Conservation (phyloP, 768 basidiomycete species). For the Serendipita sp. region DNA sequence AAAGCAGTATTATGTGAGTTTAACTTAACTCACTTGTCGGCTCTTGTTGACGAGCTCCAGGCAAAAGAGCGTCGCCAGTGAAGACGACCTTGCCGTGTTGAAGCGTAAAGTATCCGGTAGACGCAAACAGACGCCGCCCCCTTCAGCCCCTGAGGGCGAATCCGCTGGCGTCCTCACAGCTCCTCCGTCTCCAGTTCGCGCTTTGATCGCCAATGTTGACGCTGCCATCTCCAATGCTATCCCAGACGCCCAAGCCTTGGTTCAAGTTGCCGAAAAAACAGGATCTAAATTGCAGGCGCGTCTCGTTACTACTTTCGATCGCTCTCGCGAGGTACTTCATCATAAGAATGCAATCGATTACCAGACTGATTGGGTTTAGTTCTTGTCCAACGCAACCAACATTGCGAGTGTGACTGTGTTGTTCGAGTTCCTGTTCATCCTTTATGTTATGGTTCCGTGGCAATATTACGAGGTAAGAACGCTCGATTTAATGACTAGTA, state of each 20-base stretch:
- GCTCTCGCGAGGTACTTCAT: conserved; percentile 5
- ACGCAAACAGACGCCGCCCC: not conserved
- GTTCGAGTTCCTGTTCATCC: conserved; percentile 37
- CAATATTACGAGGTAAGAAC: conserved; percentile 10
- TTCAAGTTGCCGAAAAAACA: conserved; percentile 9
- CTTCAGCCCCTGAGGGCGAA: not conserved
- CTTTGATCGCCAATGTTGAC: conserved; percentile 15
- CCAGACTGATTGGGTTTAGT: conserved; percentile 19
- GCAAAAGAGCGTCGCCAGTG: conserved; percentile 8
- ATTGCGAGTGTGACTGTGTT: conserved; percentile 41
- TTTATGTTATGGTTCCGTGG: conserved; percentile 41
- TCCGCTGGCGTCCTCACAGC: not conserved
- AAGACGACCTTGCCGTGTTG: conserved; percentile 27
- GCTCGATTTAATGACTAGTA: not conserved
- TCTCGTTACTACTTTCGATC: not conserved
- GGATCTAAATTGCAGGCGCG: not conserved
- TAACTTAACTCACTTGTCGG: not conserved
- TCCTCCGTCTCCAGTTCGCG: conserved; percentile 17
- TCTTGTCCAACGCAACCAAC: conserved; percentile 48
- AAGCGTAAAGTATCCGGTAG: conserved; percentile 4
- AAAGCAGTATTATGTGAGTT: conserved; percentile 2
- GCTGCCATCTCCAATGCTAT: conserved; percentile 9
- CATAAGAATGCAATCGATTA: not conserved
- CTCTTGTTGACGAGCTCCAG: conserved; percentile 14
- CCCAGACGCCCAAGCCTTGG: conserved; percentile 10